Percentiles rank a stretch among this genome's conserved stretches.
Conservation (phyloP, 2,329 filamentous ascomycete genomes). For the Ophiostoma pallidulum region DNA sequence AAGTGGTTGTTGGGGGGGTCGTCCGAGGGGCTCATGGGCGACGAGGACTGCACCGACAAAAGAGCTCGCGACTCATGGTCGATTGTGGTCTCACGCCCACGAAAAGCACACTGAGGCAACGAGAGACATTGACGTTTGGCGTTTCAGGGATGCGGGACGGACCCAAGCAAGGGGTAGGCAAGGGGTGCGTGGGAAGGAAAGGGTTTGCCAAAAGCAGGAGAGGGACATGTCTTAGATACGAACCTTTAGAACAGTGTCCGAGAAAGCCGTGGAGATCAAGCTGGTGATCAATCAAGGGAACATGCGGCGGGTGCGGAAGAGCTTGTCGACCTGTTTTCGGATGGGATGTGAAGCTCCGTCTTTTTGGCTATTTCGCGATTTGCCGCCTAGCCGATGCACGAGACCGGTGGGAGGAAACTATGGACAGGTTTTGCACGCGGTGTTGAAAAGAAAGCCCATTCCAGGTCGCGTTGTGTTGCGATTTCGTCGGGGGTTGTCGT, state of each 20-base stretch:
- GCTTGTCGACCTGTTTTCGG: background rate
- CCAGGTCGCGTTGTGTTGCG: background rate
- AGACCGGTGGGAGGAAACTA: conserved; percentile 1
- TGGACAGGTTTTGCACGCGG: background rate
- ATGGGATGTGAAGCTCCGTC: background rate
- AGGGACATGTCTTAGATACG: conserved; percentile 2
- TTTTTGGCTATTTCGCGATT: background rate
- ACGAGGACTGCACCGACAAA: background rate
- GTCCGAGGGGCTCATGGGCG: background rate
- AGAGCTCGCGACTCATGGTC: background rate
- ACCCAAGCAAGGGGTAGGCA: no score
- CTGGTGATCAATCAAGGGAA: conserved; percentile 8
- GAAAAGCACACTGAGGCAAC: no score
- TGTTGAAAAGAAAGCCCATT: background rate
- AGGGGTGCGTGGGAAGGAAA: conserved; percentile 1
- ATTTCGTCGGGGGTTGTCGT: background rate
- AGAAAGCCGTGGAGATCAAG: conserved; percentile 6
- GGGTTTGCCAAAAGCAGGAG: background rate
- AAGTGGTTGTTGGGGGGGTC: no score
- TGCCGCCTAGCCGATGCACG: background rate
- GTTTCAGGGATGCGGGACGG: conserved; percentile 13
- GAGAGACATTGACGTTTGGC: background rate
- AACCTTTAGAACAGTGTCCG: conserved; percentile 6
- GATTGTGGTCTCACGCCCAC: conserved; percentile 1
- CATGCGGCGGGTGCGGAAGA: no score